A percentile compares a stretch with the other conserved stretches of the same genome.
Evolutionary conservation across 2,329 filamentous ascomycete species (phyloP).

Genomic region (Fusarium nanum): DNA sequence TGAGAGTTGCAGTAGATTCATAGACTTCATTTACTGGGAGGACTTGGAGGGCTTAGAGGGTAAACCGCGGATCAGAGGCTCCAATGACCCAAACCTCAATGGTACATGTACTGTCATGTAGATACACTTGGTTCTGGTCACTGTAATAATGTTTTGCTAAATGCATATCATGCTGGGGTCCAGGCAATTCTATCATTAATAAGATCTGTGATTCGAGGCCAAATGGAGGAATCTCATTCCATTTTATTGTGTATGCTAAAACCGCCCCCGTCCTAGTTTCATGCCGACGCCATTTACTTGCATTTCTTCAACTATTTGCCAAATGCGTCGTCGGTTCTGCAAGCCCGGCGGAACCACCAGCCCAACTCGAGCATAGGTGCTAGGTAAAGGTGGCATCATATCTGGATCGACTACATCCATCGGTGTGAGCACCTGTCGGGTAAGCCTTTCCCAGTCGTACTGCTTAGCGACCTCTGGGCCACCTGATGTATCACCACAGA

Average conservation of each 20-base stretch:
- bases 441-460: background rate
- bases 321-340: background rate
- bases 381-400: background rate
- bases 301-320: background rate
- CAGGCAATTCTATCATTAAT: no score
- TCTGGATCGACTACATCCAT: background rate
- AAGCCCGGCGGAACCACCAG: background rate
- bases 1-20: conserved; percentile 4
- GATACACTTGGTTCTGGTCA: no score
- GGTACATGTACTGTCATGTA: no score
- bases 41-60: background rate
- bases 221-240: no score
- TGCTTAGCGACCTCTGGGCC: background rate
- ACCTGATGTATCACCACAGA: background rate
- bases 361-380: background rate
- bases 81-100: no score
- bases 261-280: fast-evolving
- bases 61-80: background rate
- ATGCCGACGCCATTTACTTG: background rate
- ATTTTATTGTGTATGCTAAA: no score
- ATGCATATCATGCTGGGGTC: no score
- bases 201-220: no score
- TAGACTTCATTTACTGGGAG: conserved; percentile 34
- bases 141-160: no score
- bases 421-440: background rate